Conservation (phyloP, 345 rosid species). For the Boechera retrofracta region DNA sequence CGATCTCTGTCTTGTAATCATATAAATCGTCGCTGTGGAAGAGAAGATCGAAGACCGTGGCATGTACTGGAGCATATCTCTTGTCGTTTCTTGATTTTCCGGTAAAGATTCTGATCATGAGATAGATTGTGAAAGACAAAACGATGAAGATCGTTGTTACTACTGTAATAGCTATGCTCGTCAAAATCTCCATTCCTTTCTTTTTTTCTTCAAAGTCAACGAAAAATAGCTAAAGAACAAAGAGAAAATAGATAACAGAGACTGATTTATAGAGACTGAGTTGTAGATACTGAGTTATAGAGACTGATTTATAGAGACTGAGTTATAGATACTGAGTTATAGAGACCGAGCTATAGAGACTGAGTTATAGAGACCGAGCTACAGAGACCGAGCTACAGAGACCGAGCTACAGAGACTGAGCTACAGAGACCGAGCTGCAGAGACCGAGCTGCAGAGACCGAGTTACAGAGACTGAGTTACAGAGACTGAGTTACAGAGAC, state of each 20-base stretch:
- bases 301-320: too few species aligned
- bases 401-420: too few species aligned
- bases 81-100: slow-evolving; percentile 61
- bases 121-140: slow-evolving; percentile 27
- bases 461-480: too few species aligned
- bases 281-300: too few species aligned
- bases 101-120: slow-evolving; percentile 44
- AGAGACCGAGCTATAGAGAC: too few species aligned
- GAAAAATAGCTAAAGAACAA: not conserved
- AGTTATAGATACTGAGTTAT: too few species aligned
- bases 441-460: too few species aligned
- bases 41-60: slow-evolving; percentile 55
- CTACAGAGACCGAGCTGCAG: too few species aligned
- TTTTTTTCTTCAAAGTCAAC: slow-evolving; percentile 5
- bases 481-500: too few species aligned
- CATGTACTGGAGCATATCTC: slow-evolving; percentile 58
- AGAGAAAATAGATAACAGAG: not conserved
- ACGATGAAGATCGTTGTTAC: slow-evolving; percentile 39
- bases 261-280: too few species aligned
- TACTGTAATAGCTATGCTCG: slow-evolving; percentile 30
- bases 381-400: too few species aligned
- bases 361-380: too few species aligned
- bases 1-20: slow-evolving; percentile 61
- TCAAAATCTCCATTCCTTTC: slow-evolving; percentile 21
- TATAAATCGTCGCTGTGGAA: slow-evolving; percentile 55